phyloP scores from a whole-genome alignment of 176 grass and related monocot genomes.

The Bothriochloa decipiens region DNA sequence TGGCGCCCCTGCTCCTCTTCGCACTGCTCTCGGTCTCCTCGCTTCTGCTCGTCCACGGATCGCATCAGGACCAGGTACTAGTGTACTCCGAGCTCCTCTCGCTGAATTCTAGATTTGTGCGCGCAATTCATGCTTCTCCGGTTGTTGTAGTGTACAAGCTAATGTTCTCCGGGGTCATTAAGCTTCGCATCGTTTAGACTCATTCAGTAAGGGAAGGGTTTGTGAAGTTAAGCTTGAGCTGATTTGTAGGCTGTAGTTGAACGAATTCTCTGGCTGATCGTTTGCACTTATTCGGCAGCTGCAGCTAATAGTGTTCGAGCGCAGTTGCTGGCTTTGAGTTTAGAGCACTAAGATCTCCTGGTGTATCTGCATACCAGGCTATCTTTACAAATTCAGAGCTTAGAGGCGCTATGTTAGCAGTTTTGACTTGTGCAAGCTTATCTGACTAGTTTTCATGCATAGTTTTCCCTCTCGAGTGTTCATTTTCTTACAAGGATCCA shows the following conservation, averaged over 20 bases:
- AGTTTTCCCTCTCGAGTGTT: not conserved
- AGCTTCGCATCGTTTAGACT: slow-evolving; percentile 14
- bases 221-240: not conserved
- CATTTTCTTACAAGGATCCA: not conserved
- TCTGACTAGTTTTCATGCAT: slow-evolving; percentile 17
- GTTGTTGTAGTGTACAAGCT: not conserved
- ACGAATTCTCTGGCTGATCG: not conserved
- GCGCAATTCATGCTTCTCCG: not conserved
- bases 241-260: not conserved
- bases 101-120: slow-evolving; percentile 19
- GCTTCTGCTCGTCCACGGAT: slow-evolving; percentile 27
- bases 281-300: not conserved
- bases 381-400: not conserved
- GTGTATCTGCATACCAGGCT: not conserved
- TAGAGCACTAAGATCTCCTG: not conserved
- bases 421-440: not conserved
- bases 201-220: not conserved
- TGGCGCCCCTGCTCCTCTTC: slow-evolving; percentile 2
- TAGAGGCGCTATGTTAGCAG: not conserved
- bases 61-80: slow-evolving; percentile 47
- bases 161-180: not conserved
- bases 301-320: not conserved
- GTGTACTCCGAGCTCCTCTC: not conserved
- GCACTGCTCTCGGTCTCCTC: slow-evolving; percentile 15
- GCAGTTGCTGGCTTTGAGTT: not conserved